Evolutionary conservation across 345 rosid species (phyloP).

Genomic region (Raphanus sativus): DNA sequence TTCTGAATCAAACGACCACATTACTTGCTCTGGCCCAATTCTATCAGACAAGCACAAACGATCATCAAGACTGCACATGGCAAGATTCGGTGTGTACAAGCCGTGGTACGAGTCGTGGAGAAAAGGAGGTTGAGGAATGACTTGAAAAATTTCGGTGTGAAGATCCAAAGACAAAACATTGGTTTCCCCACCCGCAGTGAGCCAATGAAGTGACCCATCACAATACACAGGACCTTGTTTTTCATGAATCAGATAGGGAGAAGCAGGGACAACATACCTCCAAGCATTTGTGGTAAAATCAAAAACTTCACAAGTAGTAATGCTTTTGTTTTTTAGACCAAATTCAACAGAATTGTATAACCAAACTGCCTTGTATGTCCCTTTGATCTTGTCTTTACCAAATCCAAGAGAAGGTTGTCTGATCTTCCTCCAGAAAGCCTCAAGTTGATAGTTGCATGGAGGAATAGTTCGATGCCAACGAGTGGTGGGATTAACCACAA

Average conservation of each 20-base stretch:
- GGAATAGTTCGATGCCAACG: constrained; percentile 2
- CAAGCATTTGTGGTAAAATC: constrained; percentile 5
- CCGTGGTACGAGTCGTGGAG: background rate
- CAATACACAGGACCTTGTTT: background rate
- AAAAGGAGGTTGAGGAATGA: background rate
- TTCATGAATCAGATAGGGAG: background rate
- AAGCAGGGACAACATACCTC: constrained; percentile 10
- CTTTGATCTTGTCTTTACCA: constrained; percentile 15
- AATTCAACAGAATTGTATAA: constrained; percentile 4
- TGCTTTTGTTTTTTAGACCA: background rate
- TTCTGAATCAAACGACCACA: background rate
- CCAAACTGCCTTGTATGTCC: constrained; percentile 20
- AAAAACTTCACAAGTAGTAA: constrained; percentile 1
- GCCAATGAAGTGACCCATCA: constrained; percentile 12
- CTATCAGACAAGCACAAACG: background rate
- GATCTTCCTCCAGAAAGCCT: background rate
- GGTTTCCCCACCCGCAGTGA: background rate
- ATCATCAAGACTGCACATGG: background rate
- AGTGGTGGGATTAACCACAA: constrained; percentile 16
- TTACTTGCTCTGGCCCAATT: background rate
- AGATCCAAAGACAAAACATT: background rate
- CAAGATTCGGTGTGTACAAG: background rate
- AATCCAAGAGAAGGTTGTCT: constrained; percentile 7
- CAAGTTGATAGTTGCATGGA: background rate
- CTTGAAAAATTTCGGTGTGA: background rate